phyloP scores from a whole-genome alignment of 2,329 filamentous ascomycete species.

The Purpureocillium lavendulum region DNA sequence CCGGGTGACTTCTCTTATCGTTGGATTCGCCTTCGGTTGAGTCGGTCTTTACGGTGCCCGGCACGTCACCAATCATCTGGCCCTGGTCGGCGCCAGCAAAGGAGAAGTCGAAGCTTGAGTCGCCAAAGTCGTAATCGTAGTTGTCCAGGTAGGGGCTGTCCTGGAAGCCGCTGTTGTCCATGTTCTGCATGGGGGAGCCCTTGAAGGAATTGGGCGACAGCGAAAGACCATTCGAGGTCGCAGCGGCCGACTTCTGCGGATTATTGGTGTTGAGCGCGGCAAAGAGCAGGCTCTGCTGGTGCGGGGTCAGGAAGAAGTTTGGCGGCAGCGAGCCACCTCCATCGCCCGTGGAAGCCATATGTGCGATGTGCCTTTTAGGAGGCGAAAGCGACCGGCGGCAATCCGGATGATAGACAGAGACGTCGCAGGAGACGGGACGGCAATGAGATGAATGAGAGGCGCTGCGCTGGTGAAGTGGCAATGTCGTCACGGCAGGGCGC shows the following conservation, averaged over 20 bases:
- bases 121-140: constrained; percentile 72
- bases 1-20: constrained; percentile 67
- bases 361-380: not conserved
- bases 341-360: constrained; percentile 43
- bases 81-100: constrained; percentile 41
- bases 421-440: too few species aligned
- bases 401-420: too few species aligned
- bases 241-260: constrained; percentile 21
- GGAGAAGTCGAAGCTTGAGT: constrained; percentile 65
- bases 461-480: not conserved
- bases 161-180: constrained; percentile 40
- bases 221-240: constrained; percentile 28
- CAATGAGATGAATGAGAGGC: not conserved
- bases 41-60: constrained; percentile 45
- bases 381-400: not conserved
- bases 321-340: constrained; percentile 31
- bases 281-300: constrained; percentile 69
- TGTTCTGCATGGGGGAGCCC: constrained; percentile 36
- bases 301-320: constrained; percentile 63
- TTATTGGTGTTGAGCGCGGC: constrained; percentile 69
- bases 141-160: constrained; percentile 74
- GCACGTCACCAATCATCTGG: constrained; percentile 70
- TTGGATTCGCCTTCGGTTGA: constrained; percentile 45
- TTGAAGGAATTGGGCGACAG: constrained; percentile 41
- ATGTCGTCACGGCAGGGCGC: not conserved